Evolutionary conservation across 2,329 filamentous ascomycete species (phyloP).

Genomic region (Arthroderma uncinatum): DNA sequence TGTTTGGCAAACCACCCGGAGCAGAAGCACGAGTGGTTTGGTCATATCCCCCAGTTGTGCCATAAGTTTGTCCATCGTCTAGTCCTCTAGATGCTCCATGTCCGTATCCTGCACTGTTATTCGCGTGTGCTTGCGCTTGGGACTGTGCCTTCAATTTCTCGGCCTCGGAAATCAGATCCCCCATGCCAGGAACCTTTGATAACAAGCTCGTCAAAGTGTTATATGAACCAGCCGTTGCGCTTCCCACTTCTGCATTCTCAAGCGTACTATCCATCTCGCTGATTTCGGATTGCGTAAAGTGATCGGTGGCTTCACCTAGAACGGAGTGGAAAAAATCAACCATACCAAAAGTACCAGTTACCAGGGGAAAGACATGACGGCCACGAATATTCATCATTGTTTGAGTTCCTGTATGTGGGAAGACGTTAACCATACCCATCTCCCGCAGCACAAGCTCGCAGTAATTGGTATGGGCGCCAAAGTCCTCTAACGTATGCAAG

Average conservation of each 20-base stretch:
- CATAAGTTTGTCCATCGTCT: slow-evolving; percentile 11
- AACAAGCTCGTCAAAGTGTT: slow-evolving; percentile 61
- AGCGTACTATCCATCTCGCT: slow-evolving; percentile 68
- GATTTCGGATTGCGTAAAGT: slow-evolving; percentile 75
- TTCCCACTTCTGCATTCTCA: slow-evolving; percentile 51
- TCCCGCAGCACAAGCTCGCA: slow-evolving; percentile 66
- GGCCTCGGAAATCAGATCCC: slow-evolving; percentile 56
- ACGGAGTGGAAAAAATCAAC: slow-evolving; percentile 79
- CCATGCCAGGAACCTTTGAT: slow-evolving; percentile 62
- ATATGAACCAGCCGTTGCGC: slow-evolving; percentile 34
- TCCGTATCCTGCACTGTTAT: slow-evolving; percentile 25
- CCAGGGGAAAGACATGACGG: slow-evolving; percentile 58
- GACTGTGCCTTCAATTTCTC: slow-evolving; percentile 50
- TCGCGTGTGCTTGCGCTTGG: slow-evolving; percentile 52
- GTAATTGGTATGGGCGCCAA: slow-evolving; percentile 71
- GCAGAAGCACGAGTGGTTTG: slow-evolving; percentile 4
- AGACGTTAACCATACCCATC: slow-evolving; percentile 56
- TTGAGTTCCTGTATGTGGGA: slow-evolving; percentile 58
- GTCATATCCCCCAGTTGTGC: not conserved
- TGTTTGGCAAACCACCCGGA: slow-evolving; percentile 42
- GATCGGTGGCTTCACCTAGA: slow-evolving; percentile 63
- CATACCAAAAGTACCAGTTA: slow-evolving; percentile 63
- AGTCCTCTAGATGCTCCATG: slow-evolving; percentile 18
- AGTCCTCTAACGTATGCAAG: slow-evolving; percentile 70
- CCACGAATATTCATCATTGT: slow-evolving; percentile 57